Base-by-base conservation (phyloP, 2,329 filamentous ascomycete species). In the Aspergillus sp. region DNA sequence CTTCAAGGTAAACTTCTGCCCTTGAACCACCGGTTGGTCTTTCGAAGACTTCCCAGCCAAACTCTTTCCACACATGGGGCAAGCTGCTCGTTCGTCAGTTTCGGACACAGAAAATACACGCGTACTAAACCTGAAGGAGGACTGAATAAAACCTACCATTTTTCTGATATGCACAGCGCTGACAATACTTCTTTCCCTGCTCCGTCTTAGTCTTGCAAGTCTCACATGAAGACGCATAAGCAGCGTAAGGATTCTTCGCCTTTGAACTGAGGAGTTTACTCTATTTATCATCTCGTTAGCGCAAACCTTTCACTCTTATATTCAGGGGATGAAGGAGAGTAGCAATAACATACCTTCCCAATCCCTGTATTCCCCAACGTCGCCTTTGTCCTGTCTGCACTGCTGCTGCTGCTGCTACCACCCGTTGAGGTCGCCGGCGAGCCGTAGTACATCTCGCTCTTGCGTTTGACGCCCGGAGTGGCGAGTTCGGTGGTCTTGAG, bases 391-490 rank as follows among this genome's bases (percentile, higher is more conserved):
- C 40, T 67, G 19, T 19, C 19, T 19, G 19, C 19, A 19, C 19
- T 19, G 19, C 19, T 19, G 19, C 19, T 19, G 19, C 19, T 19
- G 19, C 19, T 19, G 19, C 19, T 19, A 19, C 64, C 62, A 34
- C 64, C 62, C 8, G 60, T 60, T 42, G 19, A 19, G 19, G 51
- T 58, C 8, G 76, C 70, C 1, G 78, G 66, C 2, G 80, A 83
- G 42, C 80, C 80, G 57, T 80, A 77, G 63, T 83, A 83, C 68
- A 83, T 80, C 44, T 84, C 81, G 58, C 66, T 79, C 72, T 81
- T 83, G 68, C 80, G 81, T 66, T 83, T 84, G 51, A 84, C 80
- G 29, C 73, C 77, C 0, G 81, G 81, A 0, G 81, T 84, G 50
- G 78, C 80, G 47, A 84, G 75, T 8, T 77, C 72, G 9, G 80